Conservation (phyloP, 2,329 filamentous ascomycete genomes). For the Eutypa lata region DNA sequence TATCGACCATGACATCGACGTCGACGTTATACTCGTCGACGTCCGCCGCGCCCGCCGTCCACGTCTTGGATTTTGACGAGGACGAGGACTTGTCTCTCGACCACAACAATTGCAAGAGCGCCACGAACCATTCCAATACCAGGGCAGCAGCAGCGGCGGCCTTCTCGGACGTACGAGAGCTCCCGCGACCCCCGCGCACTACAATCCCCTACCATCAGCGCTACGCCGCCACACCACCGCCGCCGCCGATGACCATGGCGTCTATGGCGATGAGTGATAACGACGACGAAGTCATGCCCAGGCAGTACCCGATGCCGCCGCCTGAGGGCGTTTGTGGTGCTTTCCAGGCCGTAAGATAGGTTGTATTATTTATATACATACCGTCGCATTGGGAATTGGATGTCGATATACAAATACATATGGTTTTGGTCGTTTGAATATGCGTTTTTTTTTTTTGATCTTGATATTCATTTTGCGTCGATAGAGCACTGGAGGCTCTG, state of each 20-base stretch:
- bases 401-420: no score
- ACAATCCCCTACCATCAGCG: neutral
- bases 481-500: no score
- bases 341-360: neutral
- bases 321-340: neutral
- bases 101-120: no score
- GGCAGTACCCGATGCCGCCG: neutral
- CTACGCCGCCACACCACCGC: neutral
- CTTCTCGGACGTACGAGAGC: conserved; percentile 8
- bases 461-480: no score
- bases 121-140: neutral
- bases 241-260: neutral
- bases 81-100: neutral
- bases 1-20: conserved; percentile 4
- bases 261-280: no score
- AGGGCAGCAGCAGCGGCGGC: neutral
- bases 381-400: no score
- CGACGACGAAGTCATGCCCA: neutral
- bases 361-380: neutral
- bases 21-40: conserved; percentile 6
- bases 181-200: conserved; percentile 3
- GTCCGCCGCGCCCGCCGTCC: neutral
- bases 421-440: no score
- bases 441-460: no score
- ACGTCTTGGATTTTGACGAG: neutral